These are phyloP conservation scores for Phytophthora vignae DNA, from an alignment of 352 stramenopile species.

Conservation along the genomic window DNA sequence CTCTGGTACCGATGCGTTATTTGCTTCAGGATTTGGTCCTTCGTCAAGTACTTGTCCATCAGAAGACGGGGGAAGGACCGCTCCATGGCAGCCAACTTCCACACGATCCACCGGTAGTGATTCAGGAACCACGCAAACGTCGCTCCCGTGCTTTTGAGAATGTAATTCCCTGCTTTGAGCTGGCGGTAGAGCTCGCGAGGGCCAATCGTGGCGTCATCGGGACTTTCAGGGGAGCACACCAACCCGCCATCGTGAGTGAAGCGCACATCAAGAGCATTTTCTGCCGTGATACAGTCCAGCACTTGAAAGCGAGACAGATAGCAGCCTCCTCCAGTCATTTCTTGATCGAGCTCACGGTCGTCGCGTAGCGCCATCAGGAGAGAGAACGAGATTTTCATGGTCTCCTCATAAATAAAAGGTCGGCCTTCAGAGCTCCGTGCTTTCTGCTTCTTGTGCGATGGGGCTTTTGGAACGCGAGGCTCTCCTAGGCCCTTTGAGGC, in stretches of 20 bases:
- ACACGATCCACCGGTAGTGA: constrained; percentile 80
- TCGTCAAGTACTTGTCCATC: constrained; percentile 64
- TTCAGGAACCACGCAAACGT: constrained; percentile 72
- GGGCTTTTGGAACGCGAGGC: neutral
- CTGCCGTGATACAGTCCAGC: constrained; percentile 43
- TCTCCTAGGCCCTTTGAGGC: constrained; percentile 8
- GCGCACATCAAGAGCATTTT: constrained; percentile 37
- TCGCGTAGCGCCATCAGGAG: constrained; percentile 18
- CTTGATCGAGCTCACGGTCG: constrained; percentile 12
- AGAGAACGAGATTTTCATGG: constrained; percentile 55
- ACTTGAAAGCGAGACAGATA: constrained; percentile 28
- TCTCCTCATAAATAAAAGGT: constrained; percentile 45
- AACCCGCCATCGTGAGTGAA: constrained; percentile 33
- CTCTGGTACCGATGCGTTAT: constrained; percentile 57
- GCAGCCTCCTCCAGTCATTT: neutral
- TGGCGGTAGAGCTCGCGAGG: constrained; percentile 47
- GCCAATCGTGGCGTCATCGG: constrained; percentile 26
- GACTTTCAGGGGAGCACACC: constrained; percentile 7
- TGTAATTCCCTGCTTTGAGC: constrained; percentile 38
- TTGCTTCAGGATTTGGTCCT: constrained; percentile 66
- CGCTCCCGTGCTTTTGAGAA: constrained; percentile 42
- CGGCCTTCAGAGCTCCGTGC: neutral
- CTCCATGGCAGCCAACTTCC: constrained; percentile 74
- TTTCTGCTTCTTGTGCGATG: constrained; percentile 35
- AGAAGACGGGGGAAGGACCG: constrained; percentile 56